These are phyloP conservation scores for Pichia ethanolica DNA, from an alignment of 805 yeast species.

Conservation along the genomic window DNA sequence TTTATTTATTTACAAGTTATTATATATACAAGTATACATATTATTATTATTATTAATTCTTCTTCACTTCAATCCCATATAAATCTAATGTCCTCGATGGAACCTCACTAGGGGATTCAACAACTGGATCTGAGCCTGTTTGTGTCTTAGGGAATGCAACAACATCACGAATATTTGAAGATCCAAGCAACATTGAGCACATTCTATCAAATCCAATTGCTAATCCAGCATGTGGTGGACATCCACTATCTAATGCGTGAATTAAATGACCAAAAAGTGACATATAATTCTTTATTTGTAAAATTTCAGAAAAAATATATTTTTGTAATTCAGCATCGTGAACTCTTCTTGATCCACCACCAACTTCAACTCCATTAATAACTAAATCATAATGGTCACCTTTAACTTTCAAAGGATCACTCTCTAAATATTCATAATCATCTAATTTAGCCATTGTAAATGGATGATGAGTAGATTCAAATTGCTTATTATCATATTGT, in stretches of 20 bases:
- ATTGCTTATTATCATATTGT: conserved; percentile 38
- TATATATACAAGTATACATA: neutral
- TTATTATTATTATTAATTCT: neutral
- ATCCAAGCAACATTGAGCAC: conserved; percentile 83
- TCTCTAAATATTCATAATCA: conserved; percentile 51
- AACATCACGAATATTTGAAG: conserved; percentile 78
- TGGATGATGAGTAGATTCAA: conserved; percentile 89
- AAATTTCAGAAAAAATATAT: conserved; percentile 57
- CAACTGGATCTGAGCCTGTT: conserved; percentile 82
- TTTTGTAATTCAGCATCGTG: conserved; percentile 79
- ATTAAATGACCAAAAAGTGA: conserved; percentile 78
- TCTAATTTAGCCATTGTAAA: conserved; percentile 83
- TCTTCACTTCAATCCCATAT: conserved; percentile 38
- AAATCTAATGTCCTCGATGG: conserved; percentile 39
- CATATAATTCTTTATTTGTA: conserved; percentile 52
- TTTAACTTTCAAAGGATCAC: conserved; percentile 53
- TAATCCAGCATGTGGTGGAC: conserved; percentile 98
- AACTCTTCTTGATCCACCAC: conserved; percentile 95
- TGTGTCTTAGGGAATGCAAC: conserved; percentile 94
- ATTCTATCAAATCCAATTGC: conserved; percentile 93
- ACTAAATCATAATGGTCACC: conserved; percentile 96
- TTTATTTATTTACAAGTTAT: neutral
- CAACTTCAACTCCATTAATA: conserved; percentile 88
- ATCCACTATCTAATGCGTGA: conserved; percentile 75
- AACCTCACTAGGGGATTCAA: conserved; percentile 74